Evolutionary conservation across 2,329 filamentous ascomycete species (phyloP), one percentile per base, ranked within the genome.

Genomic region (Phialemoniopsis sp.): DNA sequence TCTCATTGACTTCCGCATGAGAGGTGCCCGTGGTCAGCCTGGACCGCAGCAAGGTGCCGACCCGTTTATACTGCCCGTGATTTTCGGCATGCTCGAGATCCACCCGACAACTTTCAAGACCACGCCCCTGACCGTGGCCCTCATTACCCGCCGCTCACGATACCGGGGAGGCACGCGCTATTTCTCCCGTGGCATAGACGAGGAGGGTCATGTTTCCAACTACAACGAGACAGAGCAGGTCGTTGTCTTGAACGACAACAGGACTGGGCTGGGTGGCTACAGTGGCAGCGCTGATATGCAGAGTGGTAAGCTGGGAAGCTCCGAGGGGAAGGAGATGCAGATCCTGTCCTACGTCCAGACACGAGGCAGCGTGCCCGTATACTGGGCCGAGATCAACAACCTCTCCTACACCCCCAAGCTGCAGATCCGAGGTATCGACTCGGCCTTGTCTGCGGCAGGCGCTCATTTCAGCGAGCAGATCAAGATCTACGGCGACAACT

Each of bases 171-270:
- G 93, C 33, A 97, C 93, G 13, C 76, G 94, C 57, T 97, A 96
- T 66, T 93, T 98, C 59, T 94, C 93, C 3, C 82, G 93, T 48
- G 93, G 93, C 37, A 80, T 97, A 34, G 91, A 98, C 57, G 90
- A 95, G 48, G 75, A 93, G 45, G 93, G 93, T 17, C 82, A 97
- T 59, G 93, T 93, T n/a, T 89, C 93, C 49, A 98, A 98, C 62
- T 98, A 91, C 74, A 98, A 98, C 58, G 93, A 98, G 71, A 97
- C 93, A 1, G 93, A 98, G 59, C 93, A 98, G 59, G 73, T 93
- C 28, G 75, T 95, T 44, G 80, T 98, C 29, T 65, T 97, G 50
- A 97, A 97, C 54, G 93, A 97, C 62, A 76, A 69, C 40, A 74
- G 76, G 4, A 80, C 80, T 41, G 85, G 85, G 1, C 66, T 93